Conservation (phyloP, 73 alveolate genomes). For the Paramecium sonneborni region DNA sequence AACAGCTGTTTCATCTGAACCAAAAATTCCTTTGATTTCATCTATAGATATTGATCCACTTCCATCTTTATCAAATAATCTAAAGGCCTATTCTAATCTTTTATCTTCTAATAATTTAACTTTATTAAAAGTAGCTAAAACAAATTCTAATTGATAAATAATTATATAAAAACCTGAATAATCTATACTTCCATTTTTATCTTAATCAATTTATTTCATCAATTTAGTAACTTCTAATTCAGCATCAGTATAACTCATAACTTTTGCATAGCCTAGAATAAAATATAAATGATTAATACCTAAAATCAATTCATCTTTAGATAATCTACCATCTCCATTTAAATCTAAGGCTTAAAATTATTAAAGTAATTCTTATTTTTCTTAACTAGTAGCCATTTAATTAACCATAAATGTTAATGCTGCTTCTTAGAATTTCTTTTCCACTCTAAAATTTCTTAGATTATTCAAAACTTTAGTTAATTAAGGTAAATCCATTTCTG, state of each 20-base stretch:
- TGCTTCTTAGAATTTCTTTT: constrained; percentile 79
- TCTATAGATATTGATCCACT: constrained; percentile 77
- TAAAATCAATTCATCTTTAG: constrained; percentile 73
- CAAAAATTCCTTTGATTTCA: constrained; percentile 71
- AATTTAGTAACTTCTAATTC: constrained; percentile 70
- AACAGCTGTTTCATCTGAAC: constrained; percentile 38
- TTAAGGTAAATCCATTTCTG: constrained; percentile 55
- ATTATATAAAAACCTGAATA: constrained; percentile 58
- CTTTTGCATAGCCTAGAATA: constrained; percentile 57
- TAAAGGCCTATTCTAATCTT: constrained; percentile 71
- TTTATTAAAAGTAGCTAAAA: constrained; percentile 64
- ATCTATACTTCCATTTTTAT: constrained; percentile 69
- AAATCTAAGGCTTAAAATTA: constrained; percentile 74
- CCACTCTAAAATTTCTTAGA: constrained; percentile 72
- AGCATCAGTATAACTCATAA: constrained; percentile 61
- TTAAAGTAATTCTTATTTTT: constrained; percentile 71
- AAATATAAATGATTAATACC: neutral
- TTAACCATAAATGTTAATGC: constrained; percentile 77
- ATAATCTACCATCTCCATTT: constrained; percentile 77
- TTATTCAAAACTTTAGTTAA: constrained; percentile 66
- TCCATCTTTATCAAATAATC: constrained; percentile 74
- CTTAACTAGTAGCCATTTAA: constrained; percentile 73
- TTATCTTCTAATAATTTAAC: constrained; percentile 55
- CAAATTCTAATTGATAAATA: constrained; percentile 57
- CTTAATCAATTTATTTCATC: constrained; percentile 67